Percentiles rank a stretch among this genome's conserved stretches.
Conservation (phyloP, 768 basidiomycete genomes). For the Trametes elegans region DNA sequence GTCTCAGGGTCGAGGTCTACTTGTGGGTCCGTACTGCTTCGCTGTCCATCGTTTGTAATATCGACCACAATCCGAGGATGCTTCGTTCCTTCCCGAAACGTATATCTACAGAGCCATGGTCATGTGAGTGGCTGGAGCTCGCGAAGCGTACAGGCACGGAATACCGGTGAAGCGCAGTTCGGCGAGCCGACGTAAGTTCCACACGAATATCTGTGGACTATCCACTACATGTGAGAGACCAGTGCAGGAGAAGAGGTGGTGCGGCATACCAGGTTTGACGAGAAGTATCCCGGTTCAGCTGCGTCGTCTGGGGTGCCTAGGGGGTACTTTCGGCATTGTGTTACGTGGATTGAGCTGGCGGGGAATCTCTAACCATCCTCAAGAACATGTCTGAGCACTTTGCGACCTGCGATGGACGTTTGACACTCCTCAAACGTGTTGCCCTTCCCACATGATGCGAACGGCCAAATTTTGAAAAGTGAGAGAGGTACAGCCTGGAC, state of each 20-base stretch:
- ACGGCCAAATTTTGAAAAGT: constrained; percentile 61
- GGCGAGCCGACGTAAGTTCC: constrained; percentile 57
- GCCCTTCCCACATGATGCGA: constrained; percentile 40
- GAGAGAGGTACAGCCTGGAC: constrained; percentile 43
- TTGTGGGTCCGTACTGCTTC: constrained; percentile 46
- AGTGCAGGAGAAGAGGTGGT: constrained; percentile 44
- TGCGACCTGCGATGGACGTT: constrained; percentile 45
- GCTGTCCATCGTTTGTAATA: constrained; percentile 59
- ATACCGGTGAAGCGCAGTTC: constrained; percentile 58
- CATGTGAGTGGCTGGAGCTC: neutral
- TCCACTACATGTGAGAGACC: constrained; percentile 20
- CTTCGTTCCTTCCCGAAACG: constrained; percentile 27
- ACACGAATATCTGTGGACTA: constrained; percentile 57
- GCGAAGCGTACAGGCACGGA: constrained; percentile 26
- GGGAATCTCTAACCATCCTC: constrained; percentile 39
- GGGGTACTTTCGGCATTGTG: neutral
- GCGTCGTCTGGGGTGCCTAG: constrained; percentile 57
- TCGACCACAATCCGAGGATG: constrained; percentile 56
- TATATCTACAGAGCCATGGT: constrained; percentile 34
- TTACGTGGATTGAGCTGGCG: neutral
- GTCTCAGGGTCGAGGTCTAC: constrained; percentile 49
- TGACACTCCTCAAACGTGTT: constrained; percentile 48
- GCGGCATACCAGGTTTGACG: constrained; percentile 56
- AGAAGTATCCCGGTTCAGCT: constrained; percentile 66
- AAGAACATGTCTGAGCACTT: constrained; percentile 46